Base-by-base conservation (phyloP, 257 asterid species). In the Handroanthus guayacan region DNA sequence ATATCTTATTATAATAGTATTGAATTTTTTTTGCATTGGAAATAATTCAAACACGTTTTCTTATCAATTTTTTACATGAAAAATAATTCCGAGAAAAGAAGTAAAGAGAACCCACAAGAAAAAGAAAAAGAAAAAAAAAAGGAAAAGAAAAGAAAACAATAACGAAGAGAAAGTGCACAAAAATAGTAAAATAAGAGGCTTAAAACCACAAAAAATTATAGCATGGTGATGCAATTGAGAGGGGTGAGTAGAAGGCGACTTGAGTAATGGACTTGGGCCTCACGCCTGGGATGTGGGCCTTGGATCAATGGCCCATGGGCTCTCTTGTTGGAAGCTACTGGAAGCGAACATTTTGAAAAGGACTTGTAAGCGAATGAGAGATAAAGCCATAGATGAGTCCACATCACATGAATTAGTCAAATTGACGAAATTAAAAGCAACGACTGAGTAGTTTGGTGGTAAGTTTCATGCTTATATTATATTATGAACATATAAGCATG, bases 211-310 rank as follows among this genome's bases (percentile, higher is more conserved):
- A 68, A 51, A 62, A 44, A 51, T 50, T 44, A 25, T 25, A 25
- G 31, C 31, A 25, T 47, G 10, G 18, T 62, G 8, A 48, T 20
- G 38, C 31, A 62, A 34, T 31, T 3, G 44, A 39, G 44, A 39
- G 44, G 44, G 7, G 44, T 2, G 3, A 39, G 45, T 9, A 2
- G 50, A 45, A 10, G 54, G 39, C 12, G 54, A 9, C 14, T 2
- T 9, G 55, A 48, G 55, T 12, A 3, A 48, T 60, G 50, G 60
- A 36, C 18, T 5, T 18, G 67, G 9, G 8, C 55, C 39, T 51
- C 20, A 57, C 34, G 39, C 71, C 71, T 70, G 84, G 67, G 14
- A 10, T 4, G 18, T 80, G 47, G 69, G 62, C 60, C 43, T 12
- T 62, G 18, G 2, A 10, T 2, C 1, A 17, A 9, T 25, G 55